A percentile compares a stretch with the other conserved stretches of the same genome.
phyloP scores from a whole-genome alignment of 306 rosid genomes.

The Medicago arabica region DNA sequence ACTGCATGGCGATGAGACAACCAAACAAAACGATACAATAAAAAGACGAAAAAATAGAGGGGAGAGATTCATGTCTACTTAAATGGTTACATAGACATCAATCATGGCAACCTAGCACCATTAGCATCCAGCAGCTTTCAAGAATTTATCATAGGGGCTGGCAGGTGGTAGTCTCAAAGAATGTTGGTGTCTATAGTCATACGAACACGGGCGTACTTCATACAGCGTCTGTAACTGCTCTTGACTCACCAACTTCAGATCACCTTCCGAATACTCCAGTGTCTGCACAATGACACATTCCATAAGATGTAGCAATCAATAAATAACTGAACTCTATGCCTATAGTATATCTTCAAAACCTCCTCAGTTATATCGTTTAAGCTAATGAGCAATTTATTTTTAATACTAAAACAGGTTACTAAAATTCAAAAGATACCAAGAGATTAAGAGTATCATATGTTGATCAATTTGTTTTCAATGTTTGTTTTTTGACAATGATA shows the following conservation, averaged over 20 bases:
- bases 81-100: slow-evolving; percentile 35
- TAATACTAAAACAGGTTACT: neutral
- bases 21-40: neutral
- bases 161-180: slow-evolving; percentile 84
- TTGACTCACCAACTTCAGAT: slow-evolving; percentile 49
- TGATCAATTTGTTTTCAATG: slow-evolving; percentile 1
- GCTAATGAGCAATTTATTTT: neutral
- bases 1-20: slow-evolving; percentile 18
- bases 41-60: neutral
- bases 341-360: neutral
- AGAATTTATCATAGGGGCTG: slow-evolving; percentile 88
- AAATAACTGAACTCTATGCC: slow-evolving; percentile 20
- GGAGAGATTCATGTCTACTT: slow-evolving; percentile 18
- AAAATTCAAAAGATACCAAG: slow-evolving; percentile 17
- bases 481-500: slow-evolving; percentile 8
- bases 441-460: slow-evolving; percentile 6
- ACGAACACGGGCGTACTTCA: slow-evolving; percentile 56
- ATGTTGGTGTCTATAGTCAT: slow-evolving; percentile 55
- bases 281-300: slow-evolving; percentile 48
- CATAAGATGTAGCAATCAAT: slow-evolving; percentile 14
- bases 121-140: slow-evolving; percentile 91
- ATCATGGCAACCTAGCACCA: slow-evolving; percentile 22
- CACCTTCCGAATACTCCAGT: slow-evolving; percentile 55
- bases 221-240: slow-evolving; percentile 52
- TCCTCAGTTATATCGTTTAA: slow-evolving; percentile 5